Evolutionary conservation across 1,284 basidiomycete species (phyloP), one percentile per base, ranked within the genome.

Genomic region (Cerrena zonata): DNA sequence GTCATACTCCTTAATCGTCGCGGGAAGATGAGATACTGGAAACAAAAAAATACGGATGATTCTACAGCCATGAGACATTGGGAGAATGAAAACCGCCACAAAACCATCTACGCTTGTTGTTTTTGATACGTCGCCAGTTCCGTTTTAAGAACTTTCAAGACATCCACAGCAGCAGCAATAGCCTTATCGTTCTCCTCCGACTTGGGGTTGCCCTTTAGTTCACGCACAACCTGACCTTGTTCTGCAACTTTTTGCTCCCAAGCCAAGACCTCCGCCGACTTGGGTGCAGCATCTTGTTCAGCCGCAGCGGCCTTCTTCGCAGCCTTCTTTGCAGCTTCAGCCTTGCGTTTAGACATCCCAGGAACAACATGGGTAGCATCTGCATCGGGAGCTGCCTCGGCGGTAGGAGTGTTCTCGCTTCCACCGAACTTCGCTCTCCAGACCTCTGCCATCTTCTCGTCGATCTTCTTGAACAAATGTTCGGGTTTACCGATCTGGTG

Each of bases 401-500:
- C 61, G 2, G 67, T 62, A 5, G 64, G 61, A 2, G 68, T 64
- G 23, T 65, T 56, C 61, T 62, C 70, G 65, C 59, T 63, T 53
- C 61, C 69, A 59, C 51, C 89, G 60, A 94, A 99, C 69, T 86
- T 84, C 45, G 71, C 72, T 56, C 87, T 79, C 88, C 89, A 98
- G 10, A 80, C 76, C 34, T 91, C 86, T 38, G 86, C 89, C 84
- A 90, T 89, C 68, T 84, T 88, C 59, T 93, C 90, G 53, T 97
- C 92, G 58, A 99, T 97, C 64, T 82, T 86, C 74, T 90, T 92
- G 78, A 99, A 98, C 58, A 99, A 71, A 69, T 97, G 89, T 47
- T 83, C 87, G 5, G 95, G 91, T 58, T 80, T 85, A 50, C 91
- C 91, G 54, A 98, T 84, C 49, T 72, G 76, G 71, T 98, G 95